Conservation (phyloP, 371 early-diverging fungal species). For the Zychaea mexicana region DNA sequence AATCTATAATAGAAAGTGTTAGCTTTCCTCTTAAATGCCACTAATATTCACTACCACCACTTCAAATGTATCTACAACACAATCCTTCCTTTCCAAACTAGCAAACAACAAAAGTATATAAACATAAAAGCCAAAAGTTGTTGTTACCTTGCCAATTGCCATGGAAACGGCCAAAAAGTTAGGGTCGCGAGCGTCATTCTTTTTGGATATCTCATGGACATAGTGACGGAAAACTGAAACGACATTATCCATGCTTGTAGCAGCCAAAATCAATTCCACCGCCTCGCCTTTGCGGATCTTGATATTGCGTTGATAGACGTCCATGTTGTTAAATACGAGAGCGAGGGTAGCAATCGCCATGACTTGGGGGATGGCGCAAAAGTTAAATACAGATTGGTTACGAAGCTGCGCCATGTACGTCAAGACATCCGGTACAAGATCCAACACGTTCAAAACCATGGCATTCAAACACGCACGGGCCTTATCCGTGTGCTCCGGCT, state of each 20-base stretch:
- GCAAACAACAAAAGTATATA: no score
- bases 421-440: conserved; percentile 84
- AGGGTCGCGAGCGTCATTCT: conserved; percentile 70
- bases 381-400: conserved; percentile 85
- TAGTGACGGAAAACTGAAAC: conserved; percentile 71
- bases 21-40: no score
- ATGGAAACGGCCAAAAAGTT: conserved; percentile 70
- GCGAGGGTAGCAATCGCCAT: conserved; percentile 97
- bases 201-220: conserved; percentile 61
- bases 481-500: conserved; percentile 62
- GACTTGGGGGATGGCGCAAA: conserved; percentile 97
- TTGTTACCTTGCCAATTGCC: conserved; percentile 53
- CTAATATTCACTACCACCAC: no score
- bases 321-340: conserved; percentile 83
- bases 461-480: conserved; percentile 81
- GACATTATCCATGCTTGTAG: conserved; percentile 61
- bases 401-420: conserved; percentile 79
- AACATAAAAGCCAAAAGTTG: no score
- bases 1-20: conserved; percentile 22
- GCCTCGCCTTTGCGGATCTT: conserved; percentile 97
- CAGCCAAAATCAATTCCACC: conserved; percentile 71
- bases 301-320: conserved; percentile 75
- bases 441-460: conserved; percentile 85
- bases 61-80: no score
- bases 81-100: no score